Evolutionary conservation across 2,329 filamentous ascomycete genomes (phyloP), one percentile per base, ranked within the genome.

Genomic region (Fusarium clavum): DNA sequence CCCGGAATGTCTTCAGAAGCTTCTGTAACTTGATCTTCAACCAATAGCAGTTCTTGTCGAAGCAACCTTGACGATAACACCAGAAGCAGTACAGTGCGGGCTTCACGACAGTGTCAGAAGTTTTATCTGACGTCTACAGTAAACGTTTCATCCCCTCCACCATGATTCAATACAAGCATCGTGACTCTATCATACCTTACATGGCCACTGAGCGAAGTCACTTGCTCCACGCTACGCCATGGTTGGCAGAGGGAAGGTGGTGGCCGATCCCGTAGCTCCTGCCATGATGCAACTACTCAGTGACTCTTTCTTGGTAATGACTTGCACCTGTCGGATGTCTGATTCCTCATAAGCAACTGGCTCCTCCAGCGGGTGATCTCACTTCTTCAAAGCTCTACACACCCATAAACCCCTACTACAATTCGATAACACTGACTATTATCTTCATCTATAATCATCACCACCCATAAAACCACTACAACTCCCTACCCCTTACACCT

Each of bases 41-140:
- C 49, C 49, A 53, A 53, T 53, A 13, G 11, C 4, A 25, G 14
- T 20, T 43, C 32, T 29, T 43, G 57, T 40, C 61, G 53, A 69
- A 62, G 12, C 49, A 68, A 43, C 54, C 67, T 59, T 46, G 49
- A 27, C 49, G 44, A 64, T 34, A 40, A 22, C 27, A 41, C 65
- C 64, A 53, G 40, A 47, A 62, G 46, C 68, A 66, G 43, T 59
- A 71, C 69, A 71, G 69, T 71, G 69, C 64, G 64, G n/a, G 56
- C 56, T 41, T 69, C 48, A 49, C 52, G 24, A 69, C 64, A 67
- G 55, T 67, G 62, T 38, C 30, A 25, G n/a, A 61, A 24, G 12
- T 38, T 45, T 46, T 9, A 57, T 70, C 64, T 47, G 38, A 44
- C 55, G 49, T 45, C 47, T 62, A 47, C 30, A 55, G 69, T 72